These are phyloP conservation scores for Areca catechu DNA, from an alignment of 176 grass and related monocot species.

Conservation along the genomic window DNA sequence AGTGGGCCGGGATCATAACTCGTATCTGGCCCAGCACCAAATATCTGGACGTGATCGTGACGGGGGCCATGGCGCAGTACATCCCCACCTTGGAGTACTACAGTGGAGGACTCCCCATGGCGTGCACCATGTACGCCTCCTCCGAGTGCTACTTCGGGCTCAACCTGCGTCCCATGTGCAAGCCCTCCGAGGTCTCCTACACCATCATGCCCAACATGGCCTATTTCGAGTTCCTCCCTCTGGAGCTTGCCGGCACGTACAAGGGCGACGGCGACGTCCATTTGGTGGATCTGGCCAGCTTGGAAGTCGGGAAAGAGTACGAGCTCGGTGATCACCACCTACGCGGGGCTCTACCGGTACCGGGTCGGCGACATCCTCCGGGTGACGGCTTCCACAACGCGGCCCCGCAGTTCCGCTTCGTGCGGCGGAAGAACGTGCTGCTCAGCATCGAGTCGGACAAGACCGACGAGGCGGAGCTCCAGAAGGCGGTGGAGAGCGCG, in stretches of 20 bases:
- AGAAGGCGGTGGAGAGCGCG: constrained; percentile 51
- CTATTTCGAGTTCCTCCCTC: constrained; percentile 71
- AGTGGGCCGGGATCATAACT: constrained; percentile 14
- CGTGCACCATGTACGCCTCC: constrained; percentile 56
- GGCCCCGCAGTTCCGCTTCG: constrained; percentile 62
- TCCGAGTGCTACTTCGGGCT: constrained; percentile 67
- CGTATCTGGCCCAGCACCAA: constrained; percentile 19
- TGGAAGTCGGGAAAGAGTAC: constrained; percentile 46
- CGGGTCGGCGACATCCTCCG: constrained; percentile 54
- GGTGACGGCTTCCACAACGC: constrained; percentile 57
- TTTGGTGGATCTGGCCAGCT: constrained; percentile 33
- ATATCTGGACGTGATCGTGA: constrained; percentile 44
- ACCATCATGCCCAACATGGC: constrained; percentile 79
- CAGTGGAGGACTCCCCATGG: constrained; percentile 49
- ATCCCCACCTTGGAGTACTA: constrained; percentile 58
- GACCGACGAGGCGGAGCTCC: constrained; percentile 70
- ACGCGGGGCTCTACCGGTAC: constrained; percentile 59
- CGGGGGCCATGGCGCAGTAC: constrained; percentile 73
- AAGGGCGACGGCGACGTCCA: background rate
- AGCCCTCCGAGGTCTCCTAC: constrained; percentile 43
- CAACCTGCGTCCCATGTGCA: constrained; percentile 57
- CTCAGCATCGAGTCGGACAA: constrained; percentile 64
- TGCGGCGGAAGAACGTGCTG: constrained; percentile 65
- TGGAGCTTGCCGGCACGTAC: constrained; percentile 17
- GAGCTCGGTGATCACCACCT: constrained; percentile 72